A percentile compares a stretch with the other conserved stretches of the same genome.
These are phyloP conservation scores for Cucumis cinereus DNA, from an alignment of 306 rosid genomes.

Conservation along the genomic window DNA sequence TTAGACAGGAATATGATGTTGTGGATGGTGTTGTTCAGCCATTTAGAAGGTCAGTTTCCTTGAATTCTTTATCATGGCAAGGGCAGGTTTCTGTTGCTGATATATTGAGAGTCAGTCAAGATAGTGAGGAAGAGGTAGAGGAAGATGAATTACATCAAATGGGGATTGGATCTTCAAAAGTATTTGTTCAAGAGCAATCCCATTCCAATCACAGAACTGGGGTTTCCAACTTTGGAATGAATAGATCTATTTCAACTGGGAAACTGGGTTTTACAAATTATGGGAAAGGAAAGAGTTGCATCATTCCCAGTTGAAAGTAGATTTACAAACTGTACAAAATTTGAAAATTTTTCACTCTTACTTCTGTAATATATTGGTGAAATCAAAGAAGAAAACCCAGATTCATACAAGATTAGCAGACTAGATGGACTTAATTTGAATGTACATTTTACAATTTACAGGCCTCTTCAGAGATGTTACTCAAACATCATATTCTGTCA, in stretches of 20 bases:
- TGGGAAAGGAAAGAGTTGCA: constrained; percentile 20
- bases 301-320: constrained; percentile 26
- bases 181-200: constrained; percentile 7
- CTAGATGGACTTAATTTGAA: background rate
- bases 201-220: constrained; percentile 11
- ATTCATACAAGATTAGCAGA: background rate
- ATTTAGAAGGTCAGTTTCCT: constrained; percentile 21
- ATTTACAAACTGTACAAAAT: constrained; percentile 15
- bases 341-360: constrained; percentile 21
- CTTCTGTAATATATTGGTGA: constrained; percentile 8
- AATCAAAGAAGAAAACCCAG: constrained; percentile 9
- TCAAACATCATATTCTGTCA: background rate
- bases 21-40: background rate
- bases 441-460: constrained; percentile 2
- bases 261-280: constrained; percentile 23
- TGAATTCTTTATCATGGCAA: constrained; percentile 16
- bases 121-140: constrained; percentile 14
- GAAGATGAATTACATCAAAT: background rate
- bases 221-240: constrained; percentile 19
- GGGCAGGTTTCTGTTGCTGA: constrained; percentile 28
- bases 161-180: constrained; percentile 29
- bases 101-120: constrained; percentile 17
- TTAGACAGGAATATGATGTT: constrained; percentile 5
- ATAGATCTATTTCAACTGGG: constrained; percentile 33
- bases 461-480: background rate